Evolutionary conservation across 2,329 filamentous ascomycete species (phyloP), one percentile per base, ranked within the genome.

Genomic region (Diaporthe humulicola): DNA sequence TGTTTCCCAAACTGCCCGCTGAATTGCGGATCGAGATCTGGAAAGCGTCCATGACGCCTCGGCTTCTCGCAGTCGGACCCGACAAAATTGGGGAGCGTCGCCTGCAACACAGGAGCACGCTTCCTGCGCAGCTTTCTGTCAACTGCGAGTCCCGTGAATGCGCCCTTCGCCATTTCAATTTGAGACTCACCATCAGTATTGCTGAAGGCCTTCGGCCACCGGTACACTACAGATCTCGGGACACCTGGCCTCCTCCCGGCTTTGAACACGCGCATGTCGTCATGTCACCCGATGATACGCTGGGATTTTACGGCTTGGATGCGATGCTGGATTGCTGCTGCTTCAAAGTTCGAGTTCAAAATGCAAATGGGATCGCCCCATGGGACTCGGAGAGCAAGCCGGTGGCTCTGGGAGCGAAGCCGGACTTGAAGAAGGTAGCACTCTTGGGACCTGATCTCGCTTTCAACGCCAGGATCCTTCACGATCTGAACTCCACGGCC

Each of bases 261-360:
- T n/a, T n/a, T n/a, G n/a, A 42, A 3, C 38, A 19, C 1, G 58
- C 58, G 14, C 1, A 19, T 28, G 58, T 61, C n/a, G 15, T 61
- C 58, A 61, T 61, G 58, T 42, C 36, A 19, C n/a, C 58, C 2
- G 58, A 61, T 19, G 58, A 61, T 15, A 61, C 58, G 12, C 58
- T 61, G 1, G 38, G 58, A 4, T 30, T 61, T 2, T 0, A 42
- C 3, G 36, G 58, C 58, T 61, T 38, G 36, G n/a, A 45, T n/a
- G n/a, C n/a, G 4, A 3, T 1, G 4, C 2, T 60, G 22, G 1
- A 7, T 9, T 8, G 8, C 9, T 12, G 33, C 15, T 12, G 5
- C 38, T 4, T 1, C 3, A 45, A 15, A 22, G 30, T 64, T 8
- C n/a, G 6, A 25, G 36, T 61, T 14, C 6, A 40, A 6, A 15